These are phyloP conservation scores for Solanum gandarillasii DNA, from an alignment of 257 asterid species.

Conservation along the genomic window DNA sequence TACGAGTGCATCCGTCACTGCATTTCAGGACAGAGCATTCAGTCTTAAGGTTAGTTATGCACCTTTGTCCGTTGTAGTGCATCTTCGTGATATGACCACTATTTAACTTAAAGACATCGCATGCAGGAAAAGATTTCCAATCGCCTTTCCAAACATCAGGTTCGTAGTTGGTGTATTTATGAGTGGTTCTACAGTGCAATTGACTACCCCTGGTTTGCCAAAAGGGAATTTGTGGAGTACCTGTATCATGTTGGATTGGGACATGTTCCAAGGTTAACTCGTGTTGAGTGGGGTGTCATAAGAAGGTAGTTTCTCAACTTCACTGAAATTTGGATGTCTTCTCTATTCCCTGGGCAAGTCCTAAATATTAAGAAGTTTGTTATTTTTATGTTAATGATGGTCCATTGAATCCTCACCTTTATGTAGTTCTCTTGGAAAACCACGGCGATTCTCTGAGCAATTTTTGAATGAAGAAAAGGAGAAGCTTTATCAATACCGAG, in stretches of 20 bases:
- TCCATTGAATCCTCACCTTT: neutral
- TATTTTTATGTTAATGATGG: neutral
- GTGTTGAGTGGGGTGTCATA: slow-evolving; percentile 91
- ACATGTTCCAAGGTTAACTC: slow-evolving; percentile 81
- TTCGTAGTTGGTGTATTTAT: slow-evolving; percentile 78
- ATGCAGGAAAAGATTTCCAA: slow-evolving; percentile 48
- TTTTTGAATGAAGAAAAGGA: slow-evolving; percentile 92
- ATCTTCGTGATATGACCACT: neutral
- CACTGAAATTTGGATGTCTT: neutral
- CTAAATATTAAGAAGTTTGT: neutral
- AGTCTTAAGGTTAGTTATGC: slow-evolving; percentile 38
- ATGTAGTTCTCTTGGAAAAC: slow-evolving; percentile 88
- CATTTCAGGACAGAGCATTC: slow-evolving; percentile 27
- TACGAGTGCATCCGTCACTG: slow-evolving; percentile 21
- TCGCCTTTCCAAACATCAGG: slow-evolving; percentile 44
- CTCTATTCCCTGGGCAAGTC: neutral
- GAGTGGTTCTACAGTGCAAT: slow-evolving; percentile 96
- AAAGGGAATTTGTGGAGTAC: slow-evolving; percentile 82
- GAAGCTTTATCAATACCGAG: slow-evolving; percentile 78
- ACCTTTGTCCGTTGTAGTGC: slow-evolving; percentile 5
- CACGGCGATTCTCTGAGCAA: slow-evolving; percentile 83
- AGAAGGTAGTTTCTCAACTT: slow-evolving; percentile 45
- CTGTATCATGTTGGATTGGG: slow-evolving; percentile 78
- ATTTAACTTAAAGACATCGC: neutral
- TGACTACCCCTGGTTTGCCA: slow-evolving; percentile 90